Conservation (phyloP, 768 basidiomycete genomes). For the Mycena belliarum region DNA sequence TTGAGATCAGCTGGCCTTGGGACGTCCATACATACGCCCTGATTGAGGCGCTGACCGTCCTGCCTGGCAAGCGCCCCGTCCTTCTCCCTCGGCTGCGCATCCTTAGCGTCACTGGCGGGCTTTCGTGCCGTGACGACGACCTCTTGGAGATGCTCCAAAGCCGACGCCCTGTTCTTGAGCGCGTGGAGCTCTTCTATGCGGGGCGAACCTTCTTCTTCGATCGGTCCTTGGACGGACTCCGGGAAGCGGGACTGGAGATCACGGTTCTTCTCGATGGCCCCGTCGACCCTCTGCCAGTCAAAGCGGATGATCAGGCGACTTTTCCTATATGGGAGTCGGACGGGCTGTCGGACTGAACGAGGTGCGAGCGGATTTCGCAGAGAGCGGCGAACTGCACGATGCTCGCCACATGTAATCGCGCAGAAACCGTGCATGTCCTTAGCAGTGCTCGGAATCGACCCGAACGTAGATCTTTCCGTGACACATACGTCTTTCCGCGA, state of each 20-base stretch:
- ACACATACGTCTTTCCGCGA: no score
- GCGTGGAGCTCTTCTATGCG: conserved; percentile 14
- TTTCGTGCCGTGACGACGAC: conserved; percentile 6
- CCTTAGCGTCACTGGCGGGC: conserved; percentile 13
- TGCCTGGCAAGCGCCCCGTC: neutral
- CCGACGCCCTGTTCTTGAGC: neutral
- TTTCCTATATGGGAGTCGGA: no score
- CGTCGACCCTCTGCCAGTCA: neutral
- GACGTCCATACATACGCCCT: conserved; percentile 10
- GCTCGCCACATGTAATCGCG: no score
- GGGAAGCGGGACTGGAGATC: conserved; percentile 10
- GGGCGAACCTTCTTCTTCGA: conserved; percentile 19
- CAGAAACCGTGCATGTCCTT: no score
- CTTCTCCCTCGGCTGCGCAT: conserved; percentile 3
- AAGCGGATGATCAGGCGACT: no score
- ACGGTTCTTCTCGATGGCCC: conserved; percentile 11
- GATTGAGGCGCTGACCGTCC: conserved; percentile 12
- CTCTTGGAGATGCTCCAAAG: conserved; percentile 14
- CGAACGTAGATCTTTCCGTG: no score
- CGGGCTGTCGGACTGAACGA: no score
- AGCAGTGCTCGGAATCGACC: no score
- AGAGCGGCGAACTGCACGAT: no score
- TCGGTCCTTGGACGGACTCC: conserved; percentile 5
- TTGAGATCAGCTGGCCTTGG: conserved; percentile 15
- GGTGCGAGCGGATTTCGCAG: no score